Base-by-base conservation (phyloP, 495 filamentous ascomycete species). In the Thermothielavioides terrestris region DNA sequence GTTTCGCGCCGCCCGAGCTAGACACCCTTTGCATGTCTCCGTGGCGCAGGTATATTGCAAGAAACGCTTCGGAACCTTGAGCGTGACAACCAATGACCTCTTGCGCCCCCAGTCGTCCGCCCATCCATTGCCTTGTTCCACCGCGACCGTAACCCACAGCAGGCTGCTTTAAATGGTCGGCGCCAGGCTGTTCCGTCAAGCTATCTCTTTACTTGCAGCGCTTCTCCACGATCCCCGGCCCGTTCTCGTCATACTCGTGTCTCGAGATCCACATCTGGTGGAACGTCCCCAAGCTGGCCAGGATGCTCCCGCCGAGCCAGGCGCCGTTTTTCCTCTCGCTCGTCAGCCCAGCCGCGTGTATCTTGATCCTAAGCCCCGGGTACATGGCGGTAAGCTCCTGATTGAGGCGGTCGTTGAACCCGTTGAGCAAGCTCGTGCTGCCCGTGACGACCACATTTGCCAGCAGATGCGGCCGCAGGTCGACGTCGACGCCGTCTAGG, bases 201-300 rank as follows among this genome's bases (percentile, higher is more conserved):
- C 26, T 14, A 27, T 26, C 41, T 9, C 43, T 25, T 36, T 77
- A 88, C 69, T 85, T 86, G 64, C 85, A 88, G 50, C 84, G 73
- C 76, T 86, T 88, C 73, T 88, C 84, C 15, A 88, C 81, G 54
- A 88, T 81, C 10, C 72, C 73, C 0, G 74, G 58, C 11, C 85
- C 85, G 63, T 85, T 83, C 69, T 89, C 85, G 51, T 86, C 82
- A 66, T 88, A 89, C 73, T 89, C 85, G 69, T 86, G 85, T 64
- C 72, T 81, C 15, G 83, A 88, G 54, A 99, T 89, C 92, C 92
- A 99, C 86, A 97, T 86, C 63, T 96, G 91, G 72, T 99, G 92
- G 68, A 99, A 99, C n/a, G 88, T 95, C 8, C 94, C 94, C 72
- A 99, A 67, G 69, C 89, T 95, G 3, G 85, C 91, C 58, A 97